Conservation (phyloP, 306 rosid species). For the Castanospermum australe region DNA sequence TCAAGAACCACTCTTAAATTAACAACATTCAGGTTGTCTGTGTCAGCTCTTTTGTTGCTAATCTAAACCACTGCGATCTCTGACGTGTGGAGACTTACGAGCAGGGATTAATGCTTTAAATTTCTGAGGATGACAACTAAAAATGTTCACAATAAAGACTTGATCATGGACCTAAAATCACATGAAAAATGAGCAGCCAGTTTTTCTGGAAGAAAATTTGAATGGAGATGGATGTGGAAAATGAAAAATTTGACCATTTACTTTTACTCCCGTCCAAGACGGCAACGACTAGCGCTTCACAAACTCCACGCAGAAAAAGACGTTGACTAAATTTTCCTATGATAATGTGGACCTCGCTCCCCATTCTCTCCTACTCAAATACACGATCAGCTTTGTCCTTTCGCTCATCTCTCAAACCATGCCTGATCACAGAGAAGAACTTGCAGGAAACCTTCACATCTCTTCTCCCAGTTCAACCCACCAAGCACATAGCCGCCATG, state of each 20-base stretch:
- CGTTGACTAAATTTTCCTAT: slow-evolving; percentile 29
- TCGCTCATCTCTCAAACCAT: slow-evolving; percentile 42
- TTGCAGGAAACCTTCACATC: slow-evolving; percentile 13
- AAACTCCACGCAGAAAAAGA: slow-evolving; percentile 23
- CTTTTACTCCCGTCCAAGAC: slow-evolving; percentile 47
- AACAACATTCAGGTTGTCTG: not conserved
- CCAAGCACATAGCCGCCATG: slow-evolving; percentile 28
- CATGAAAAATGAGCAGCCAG: not conserved
- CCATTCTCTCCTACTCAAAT: slow-evolving; percentile 10
- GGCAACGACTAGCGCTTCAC: slow-evolving; percentile 49
- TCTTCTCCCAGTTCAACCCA: slow-evolving; percentile 11
- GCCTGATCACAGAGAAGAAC: slow-evolving; percentile 27
- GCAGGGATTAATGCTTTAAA: not conserved
- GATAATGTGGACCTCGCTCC: not conserved
- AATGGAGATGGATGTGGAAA: slow-evolving; percentile 30
- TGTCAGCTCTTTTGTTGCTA: not conserved
- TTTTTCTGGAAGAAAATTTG: not conserved
- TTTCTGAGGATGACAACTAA: not conserved
- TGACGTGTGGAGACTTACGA: not conserved
- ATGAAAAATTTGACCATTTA: slow-evolving; percentile 25
- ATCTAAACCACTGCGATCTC: not conserved
- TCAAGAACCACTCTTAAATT: not conserved
- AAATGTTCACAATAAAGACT: not conserved
- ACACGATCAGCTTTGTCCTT: slow-evolving; percentile 1
- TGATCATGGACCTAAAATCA: not conserved